Conservation (phyloP, 2,329 filamentous ascomycete genomes). For the Claviceps capensis region DNA sequence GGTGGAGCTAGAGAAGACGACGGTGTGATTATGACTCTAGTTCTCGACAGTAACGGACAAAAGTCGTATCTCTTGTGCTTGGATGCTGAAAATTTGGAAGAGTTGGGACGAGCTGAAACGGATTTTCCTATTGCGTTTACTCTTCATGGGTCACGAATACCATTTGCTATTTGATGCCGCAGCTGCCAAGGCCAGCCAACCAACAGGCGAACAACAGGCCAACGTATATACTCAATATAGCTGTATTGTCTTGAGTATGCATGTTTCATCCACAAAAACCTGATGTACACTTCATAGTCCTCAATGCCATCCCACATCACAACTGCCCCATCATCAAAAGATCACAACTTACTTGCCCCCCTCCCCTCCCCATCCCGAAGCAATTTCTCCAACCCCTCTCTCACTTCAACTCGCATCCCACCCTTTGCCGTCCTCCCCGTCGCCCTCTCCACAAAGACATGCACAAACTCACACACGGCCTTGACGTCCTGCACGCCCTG, state of each 20-base stretch:
- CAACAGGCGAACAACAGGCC: no score
- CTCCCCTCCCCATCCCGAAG: not conserved
- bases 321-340: no score
- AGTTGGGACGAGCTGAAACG: slow-evolving; percentile 50
- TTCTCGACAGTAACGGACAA: slow-evolving; percentile 45
- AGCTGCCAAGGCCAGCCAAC: not conserved
- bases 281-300: not conserved
- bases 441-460: slow-evolving; percentile 73
- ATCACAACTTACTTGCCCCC: slow-evolving; percentile 2
- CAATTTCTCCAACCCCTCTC: slow-evolving; percentile 33
- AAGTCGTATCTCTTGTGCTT: slow-evolving; percentile 54
- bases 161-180: not conserved
- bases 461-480: slow-evolving; percentile 74
- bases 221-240: no score
- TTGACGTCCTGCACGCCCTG: slow-evolving; percentile 58
- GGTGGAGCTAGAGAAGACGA: slow-evolving; percentile 42
- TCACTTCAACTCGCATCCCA: slow-evolving; percentile 50
- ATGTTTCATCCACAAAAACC: not conserved
- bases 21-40: slow-evolving; percentile 46
- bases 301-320: not conserved
- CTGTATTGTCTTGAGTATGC: not conserved
- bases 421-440: slow-evolving; percentile 51
- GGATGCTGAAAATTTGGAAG: slow-evolving; percentile 46
- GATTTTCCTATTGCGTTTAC: slow-evolving; percentile 47
- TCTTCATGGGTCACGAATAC: slow-evolving; percentile 46